These are phyloP conservation scores for Cyberlindnera xylosilytica DNA, from an alignment of 805 yeast species.

Conservation along the genomic window DNA sequence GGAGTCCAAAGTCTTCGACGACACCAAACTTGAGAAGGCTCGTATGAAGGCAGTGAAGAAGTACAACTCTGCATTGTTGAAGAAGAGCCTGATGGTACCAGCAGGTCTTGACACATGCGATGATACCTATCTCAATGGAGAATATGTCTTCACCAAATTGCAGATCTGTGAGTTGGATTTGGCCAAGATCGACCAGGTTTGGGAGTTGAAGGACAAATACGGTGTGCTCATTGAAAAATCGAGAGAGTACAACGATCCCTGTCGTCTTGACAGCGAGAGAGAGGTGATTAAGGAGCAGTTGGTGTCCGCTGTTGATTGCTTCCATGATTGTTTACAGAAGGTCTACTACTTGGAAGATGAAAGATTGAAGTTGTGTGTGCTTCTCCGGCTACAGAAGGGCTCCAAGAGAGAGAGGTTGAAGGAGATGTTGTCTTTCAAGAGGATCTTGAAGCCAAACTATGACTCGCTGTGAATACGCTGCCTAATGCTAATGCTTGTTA, in stretches of 20 bases:
- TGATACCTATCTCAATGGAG: neutral
- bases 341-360: slow-evolving; percentile 4
- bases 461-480: too few species aligned
- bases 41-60: slow-evolving; percentile 7
- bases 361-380: neutral
- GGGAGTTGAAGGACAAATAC: slow-evolving; percentile 4
- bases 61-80: slow-evolving; percentile 6
- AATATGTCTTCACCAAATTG: slow-evolving; percentile 1
- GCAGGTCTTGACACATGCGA: neutral
- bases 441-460: neutral
- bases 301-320: slow-evolving; percentile 4
- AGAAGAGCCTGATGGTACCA: neutral
- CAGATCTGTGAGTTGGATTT: slow-evolving; percentile 11
- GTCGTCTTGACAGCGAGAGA: slow-evolving; percentile 5
- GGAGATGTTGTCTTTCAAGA: neutral
- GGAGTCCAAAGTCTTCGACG: slow-evolving; percentile 2
- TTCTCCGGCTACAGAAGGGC: neutral
- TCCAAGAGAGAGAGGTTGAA: neutral
- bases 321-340: slow-evolving; percentile 3
- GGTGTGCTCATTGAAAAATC: neutral
- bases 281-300: neutral
- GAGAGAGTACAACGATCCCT: slow-evolving; percentile 2
- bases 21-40: slow-evolving; percentile 4
- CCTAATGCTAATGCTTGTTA: too few species aligned
- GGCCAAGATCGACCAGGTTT: slow-evolving; percentile 6